These are phyloP conservation scores for Straminergon stramineum DNA, from an alignment of 225 moss, liverwort and hornwort species.

Conservation along the genomic window DNA sequence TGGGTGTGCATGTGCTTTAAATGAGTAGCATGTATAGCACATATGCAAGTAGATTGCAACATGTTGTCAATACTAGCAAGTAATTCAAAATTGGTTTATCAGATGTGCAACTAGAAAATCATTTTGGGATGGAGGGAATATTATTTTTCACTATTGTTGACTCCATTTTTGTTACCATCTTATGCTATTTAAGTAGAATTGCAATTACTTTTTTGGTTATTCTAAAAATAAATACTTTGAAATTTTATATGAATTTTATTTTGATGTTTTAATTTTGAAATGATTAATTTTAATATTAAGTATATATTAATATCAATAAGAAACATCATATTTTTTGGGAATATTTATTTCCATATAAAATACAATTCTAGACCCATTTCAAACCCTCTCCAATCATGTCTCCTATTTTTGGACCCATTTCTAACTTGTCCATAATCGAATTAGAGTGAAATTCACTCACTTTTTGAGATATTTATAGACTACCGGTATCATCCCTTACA, in stretches of 20 bases:
- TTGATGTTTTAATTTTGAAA: not conserved
- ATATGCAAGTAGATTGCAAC: too few relatives aligned
- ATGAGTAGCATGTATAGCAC: too few relatives aligned
- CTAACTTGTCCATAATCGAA: not conserved
- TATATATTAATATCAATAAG: not conserved
- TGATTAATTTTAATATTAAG: not conserved
- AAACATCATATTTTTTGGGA: not conserved
- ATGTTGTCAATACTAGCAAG: too few relatives aligned
- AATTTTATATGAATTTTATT: not conserved
- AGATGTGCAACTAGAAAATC: too few relatives aligned
- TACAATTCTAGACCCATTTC: not conserved
- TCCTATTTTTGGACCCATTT: not conserved
- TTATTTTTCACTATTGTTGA: not conserved
- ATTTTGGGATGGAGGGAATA: too few relatives aligned
- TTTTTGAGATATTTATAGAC: not conserved
- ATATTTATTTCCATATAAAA: not conserved
- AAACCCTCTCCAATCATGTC: rapidly evolving
- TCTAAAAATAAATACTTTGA: not conserved
- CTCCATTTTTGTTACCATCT: not conserved
- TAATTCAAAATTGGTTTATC: too few relatives aligned
- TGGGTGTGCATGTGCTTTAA: too few relatives aligned
- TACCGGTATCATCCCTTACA: not conserved
- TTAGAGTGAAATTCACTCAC: not conserved
- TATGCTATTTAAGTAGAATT: not conserved
- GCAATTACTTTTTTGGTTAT: not conserved